A percentile compares a stretch with the other conserved stretches of the same genome.
Evolutionary conservation across 2,329 filamentous ascomycete species (phyloP).

Genomic region (Fusarium gaditjirri): DNA sequence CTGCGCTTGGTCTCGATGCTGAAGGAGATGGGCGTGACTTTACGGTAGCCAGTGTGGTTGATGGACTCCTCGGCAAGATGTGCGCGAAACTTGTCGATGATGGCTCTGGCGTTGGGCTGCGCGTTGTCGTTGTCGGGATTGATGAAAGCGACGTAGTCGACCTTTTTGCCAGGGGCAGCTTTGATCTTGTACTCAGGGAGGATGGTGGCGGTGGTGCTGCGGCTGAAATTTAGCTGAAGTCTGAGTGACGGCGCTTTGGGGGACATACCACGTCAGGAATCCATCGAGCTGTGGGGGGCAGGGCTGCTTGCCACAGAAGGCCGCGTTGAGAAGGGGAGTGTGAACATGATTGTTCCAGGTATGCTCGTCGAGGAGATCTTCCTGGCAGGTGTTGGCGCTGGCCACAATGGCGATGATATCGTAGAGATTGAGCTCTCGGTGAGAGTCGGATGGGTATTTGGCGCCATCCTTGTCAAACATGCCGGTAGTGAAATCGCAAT

Average conservation of each 20-base stretch:
- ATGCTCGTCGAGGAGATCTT: too few species aligned
- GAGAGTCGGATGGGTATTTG: not conserved
- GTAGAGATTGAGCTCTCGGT: not conserved
- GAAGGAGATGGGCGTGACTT: not conserved
- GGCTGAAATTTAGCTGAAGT: rapidly evolving
- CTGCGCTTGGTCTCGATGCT: conserved; percentile 8
- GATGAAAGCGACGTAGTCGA: not conserved
- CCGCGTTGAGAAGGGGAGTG: not conserved
- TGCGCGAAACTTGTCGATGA: not conserved
- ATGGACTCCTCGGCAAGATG: not conserved
- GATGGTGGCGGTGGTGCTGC: conserved; percentile 6
- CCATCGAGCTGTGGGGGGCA: not conserved
- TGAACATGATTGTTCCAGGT: conserved; percentile 14
- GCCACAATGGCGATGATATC: too few species aligned
- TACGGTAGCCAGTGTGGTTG: not conserved
- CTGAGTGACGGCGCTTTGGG: too few species aligned
- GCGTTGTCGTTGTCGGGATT: not conserved
- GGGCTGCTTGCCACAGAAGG: not conserved
- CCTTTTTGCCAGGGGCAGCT: not conserved
- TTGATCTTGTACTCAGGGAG: conserved; percentile 4
- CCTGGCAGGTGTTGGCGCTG: too few species aligned
- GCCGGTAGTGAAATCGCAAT: too few species aligned
- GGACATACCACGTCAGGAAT: not conserved
- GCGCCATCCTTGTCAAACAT: not conserved
- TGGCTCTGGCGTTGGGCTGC: not conserved